Evolutionary conservation across 2,329 filamentous ascomycete genomes (phyloP).

Genomic region (Stachybotrys chartarum): DNA sequence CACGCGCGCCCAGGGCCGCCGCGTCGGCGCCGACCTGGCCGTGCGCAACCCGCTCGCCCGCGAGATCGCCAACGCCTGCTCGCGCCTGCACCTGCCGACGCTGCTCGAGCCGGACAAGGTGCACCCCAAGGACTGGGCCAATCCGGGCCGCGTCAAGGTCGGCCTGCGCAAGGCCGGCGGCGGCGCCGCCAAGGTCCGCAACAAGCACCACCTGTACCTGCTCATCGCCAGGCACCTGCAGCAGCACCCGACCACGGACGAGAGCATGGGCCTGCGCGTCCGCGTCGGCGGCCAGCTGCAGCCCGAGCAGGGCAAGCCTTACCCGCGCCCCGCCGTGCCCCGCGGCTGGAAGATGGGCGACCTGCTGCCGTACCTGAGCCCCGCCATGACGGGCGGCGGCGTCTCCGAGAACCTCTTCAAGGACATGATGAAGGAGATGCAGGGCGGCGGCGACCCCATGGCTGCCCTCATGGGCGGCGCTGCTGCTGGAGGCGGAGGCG

Average conservation of each 20-base stretch:
- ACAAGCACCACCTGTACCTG: slow-evolving; percentile 81
- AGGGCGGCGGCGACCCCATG: slow-evolving; percentile 40
- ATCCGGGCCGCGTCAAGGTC: slow-evolving; percentile 84
- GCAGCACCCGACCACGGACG: slow-evolving; percentile 68
- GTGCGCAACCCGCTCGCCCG: slow-evolving; percentile 81
- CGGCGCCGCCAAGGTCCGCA: slow-evolving; percentile 49
- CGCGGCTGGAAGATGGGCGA: slow-evolving; percentile 86
- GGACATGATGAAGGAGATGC: slow-evolving; percentile 96
- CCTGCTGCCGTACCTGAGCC: slow-evolving; percentile 79
- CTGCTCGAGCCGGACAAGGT: slow-evolving; percentile 87
- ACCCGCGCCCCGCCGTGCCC: slow-evolving; percentile 68
- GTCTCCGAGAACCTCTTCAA: slow-evolving; percentile 92
- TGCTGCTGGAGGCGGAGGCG: slow-evolving; percentile 17
- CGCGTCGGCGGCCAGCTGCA: slow-evolving; percentile 64
- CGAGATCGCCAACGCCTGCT: slow-evolving; percentile 83
- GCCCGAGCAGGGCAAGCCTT: slow-evolving; percentile 55
- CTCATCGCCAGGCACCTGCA: slow-evolving; percentile 71
- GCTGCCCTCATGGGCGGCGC: slow-evolving; percentile 32
- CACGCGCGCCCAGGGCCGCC: slow-evolving; percentile 70
- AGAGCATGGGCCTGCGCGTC: slow-evolving; percentile 60
- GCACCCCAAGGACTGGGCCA: slow-evolving; percentile 96
- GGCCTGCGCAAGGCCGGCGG: slow-evolving; percentile 48
- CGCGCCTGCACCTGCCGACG: slow-evolving; percentile 60
- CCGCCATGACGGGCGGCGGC: slow-evolving; percentile 85
- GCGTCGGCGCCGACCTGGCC: slow-evolving; percentile 65